A percentile compares a stretch with the other conserved stretches of the same genome.
Conservation (phyloP, 2,329 filamentous ascomycete species). For the Didymella sp. region DNA sequence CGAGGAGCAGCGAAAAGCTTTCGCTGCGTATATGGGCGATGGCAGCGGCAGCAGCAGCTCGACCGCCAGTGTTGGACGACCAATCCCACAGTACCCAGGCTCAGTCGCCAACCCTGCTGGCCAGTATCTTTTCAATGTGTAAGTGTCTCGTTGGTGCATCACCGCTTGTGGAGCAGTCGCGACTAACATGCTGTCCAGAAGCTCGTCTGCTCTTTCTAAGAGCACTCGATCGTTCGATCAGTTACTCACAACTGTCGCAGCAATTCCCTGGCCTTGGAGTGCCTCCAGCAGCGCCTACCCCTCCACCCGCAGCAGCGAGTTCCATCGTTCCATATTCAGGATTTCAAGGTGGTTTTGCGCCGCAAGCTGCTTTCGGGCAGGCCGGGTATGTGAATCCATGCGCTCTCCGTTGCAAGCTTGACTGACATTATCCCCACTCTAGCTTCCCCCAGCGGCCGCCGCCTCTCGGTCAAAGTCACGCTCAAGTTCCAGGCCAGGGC, state of each 20-base stretch:
- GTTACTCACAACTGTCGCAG: constrained; percentile 23
- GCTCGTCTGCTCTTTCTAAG: neutral
- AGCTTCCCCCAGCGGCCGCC: constrained; percentile 28
- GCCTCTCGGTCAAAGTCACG: constrained; percentile 26
- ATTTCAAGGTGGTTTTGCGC: constrained; percentile 21
- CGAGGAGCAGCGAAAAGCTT: constrained; percentile 42
- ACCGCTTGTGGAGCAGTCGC: neutral
- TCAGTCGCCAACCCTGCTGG: constrained; percentile 25
- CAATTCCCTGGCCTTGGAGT: constrained; percentile 31
- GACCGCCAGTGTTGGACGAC: constrained; percentile 21
- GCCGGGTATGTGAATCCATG: constrained; percentile 1
- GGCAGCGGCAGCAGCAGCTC: constrained; percentile 16
- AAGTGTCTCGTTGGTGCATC: constrained; percentile 13
- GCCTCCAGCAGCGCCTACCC: constrained; percentile 38
- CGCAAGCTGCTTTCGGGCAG: constrained; percentile 21
- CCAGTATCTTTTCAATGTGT: constrained; percentile 40
- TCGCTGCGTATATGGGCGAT: constrained; percentile 41
- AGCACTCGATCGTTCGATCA: neutral
- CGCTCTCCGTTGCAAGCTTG: neutral
- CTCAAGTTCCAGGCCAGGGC: constrained; percentile 2
- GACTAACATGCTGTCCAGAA: constrained; percentile 25
- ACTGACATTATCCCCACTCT: neutral
- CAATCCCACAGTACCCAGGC: constrained; percentile 30
- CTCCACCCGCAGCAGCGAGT: constrained; percentile 32
- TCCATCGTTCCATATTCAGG: constrained; percentile 30